Base-by-base conservation (phyloP, 1,284 basidiomycete species). In the Taiwanofungus camphoratus region DNA sequence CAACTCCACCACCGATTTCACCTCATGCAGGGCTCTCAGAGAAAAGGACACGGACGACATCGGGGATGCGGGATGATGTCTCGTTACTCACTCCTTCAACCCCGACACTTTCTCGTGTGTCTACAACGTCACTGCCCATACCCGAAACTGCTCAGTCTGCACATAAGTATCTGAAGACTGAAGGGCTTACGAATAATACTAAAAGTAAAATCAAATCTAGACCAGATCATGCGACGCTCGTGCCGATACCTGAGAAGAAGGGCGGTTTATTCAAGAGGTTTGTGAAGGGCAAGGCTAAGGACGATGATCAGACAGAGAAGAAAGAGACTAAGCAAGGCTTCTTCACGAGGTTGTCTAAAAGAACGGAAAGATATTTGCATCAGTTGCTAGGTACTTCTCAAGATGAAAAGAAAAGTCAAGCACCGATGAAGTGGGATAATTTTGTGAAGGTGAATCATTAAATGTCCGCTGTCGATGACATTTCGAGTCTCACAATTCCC, bases 141-240 rank as follows among this genome's bases (percentile, higher is more conserved):
- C 63, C 69, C 3, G 58, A 65, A 26, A 71, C 68, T 3, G 81
- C 81, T 0, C 79, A 83, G 58, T 87, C 84, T 18, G 75, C 75
- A 19, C 81, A 68, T 46, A 76, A 80, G n/a, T 89, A 87, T 59
- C 51, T 86, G 18, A 72, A 79, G 52, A 60, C 68, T 13, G 70
- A 74, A 53, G 68, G 76, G 13, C 46, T 77, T 3, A 62, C 61
- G 30, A 35, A 33, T 36, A 52, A 62, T 16, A 61, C 66, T 16
- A 86, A 84, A 59, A 62, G 64, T 46, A 89, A 89, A 61, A 60
- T 81, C 39, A 89, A 89, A 62, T 77, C 80, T 15, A 71, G 85
- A 21, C 70, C 75, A 1, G 75, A 76, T 44, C 70, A 74, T 53
- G 69, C 70, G 4, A 74, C 71, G 9, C 59, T 76, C 33, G 73